Percentiles rank a stretch among this genome's conserved stretches.
These are phyloP conservation scores for Plantago rigida DNA, from an alignment of 305 asterid genomes.

Conservation along the genomic window DNA sequence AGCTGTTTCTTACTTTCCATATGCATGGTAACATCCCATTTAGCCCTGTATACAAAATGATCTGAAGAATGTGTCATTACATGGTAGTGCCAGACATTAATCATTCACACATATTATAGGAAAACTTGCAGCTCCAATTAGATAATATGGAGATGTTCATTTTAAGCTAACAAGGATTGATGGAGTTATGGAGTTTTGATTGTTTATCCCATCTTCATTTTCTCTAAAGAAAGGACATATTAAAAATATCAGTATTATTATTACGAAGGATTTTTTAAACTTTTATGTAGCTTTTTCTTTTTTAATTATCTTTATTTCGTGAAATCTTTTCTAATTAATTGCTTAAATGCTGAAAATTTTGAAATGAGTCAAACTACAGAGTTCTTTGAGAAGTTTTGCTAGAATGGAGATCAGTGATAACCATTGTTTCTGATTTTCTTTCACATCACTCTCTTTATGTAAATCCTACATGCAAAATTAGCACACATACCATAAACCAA, in stretches of 20 bases:
- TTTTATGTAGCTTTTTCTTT: neutral
- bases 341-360: neutral
- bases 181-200: too few species aligned
- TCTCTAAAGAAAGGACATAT: neutral
- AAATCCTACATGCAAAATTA: neutral
- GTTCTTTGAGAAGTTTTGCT: neutral
- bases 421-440: too few species aligned
- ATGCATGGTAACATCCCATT: neutral
- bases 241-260: neutral
- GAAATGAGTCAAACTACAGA: too few species aligned
- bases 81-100: neutral
- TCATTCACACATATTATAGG: neutral
- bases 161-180: too few species aligned
- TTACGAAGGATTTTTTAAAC: neutral
- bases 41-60: neutral
- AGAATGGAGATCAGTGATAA: conserved; percentile 1
- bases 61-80: neutral
- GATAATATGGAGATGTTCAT: neutral
- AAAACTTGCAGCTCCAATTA: neutral
- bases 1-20: conserved; percentile 6
- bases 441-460: neutral
- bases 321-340: neutral
- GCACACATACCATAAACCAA: neutral
- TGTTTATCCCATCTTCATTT: neutral
- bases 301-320: neutral